Percentiles rank a stretch among this genome's conserved stretches.
Evolutionary conservation across 129 eudicot genomes (phyloP).

Genomic region (Chrysanthemum seticuspe): DNA sequence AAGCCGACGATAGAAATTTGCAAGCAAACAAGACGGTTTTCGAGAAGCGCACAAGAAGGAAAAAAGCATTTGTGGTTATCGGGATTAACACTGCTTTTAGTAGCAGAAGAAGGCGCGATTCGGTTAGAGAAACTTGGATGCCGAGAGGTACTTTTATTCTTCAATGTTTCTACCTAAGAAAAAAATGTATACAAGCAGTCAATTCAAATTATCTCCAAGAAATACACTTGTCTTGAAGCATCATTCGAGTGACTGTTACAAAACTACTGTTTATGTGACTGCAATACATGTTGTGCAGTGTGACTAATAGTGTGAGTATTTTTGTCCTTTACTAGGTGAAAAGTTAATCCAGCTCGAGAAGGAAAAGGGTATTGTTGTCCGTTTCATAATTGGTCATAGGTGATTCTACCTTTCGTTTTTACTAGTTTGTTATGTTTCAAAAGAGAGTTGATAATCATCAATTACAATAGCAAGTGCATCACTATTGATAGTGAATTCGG

Average conservation of each 20-base stretch:
- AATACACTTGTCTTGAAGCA: constrained; percentile 8
- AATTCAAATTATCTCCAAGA: neutral
- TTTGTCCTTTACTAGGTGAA: constrained; percentile 41
- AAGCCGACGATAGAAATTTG: constrained; percentile 21
- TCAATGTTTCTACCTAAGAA: neutral
- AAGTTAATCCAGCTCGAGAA: constrained; percentile 47
- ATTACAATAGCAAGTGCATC: too few species aligned
- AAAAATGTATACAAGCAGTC: neutral
- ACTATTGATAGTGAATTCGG: too few species aligned
- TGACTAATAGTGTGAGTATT: constrained; percentile 8
- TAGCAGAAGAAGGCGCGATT: constrained; percentile 74
- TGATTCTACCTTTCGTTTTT: constrained; percentile 12
- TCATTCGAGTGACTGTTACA: constrained; percentile 1
- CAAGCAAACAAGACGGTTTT: constrained; percentile 24
- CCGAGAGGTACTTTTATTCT: constrained; percentile 42
- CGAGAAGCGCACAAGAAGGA: constrained; percentile 21
- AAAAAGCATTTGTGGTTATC: constrained; percentile 59
- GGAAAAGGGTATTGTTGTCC: constrained; percentile 71
- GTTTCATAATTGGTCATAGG: constrained; percentile 83
- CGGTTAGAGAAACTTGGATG: constrained; percentile 77
- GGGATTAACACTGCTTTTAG: constrained; percentile 82
- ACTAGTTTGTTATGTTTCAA: neutral
- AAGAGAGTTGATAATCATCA: neutral
- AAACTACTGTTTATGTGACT: constrained; percentile 2
- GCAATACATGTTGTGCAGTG: constrained; percentile 2